phyloP scores from a whole-genome alignment of 108 stramenopile genomes.

The Nannochloropsis oceanica region DNA sequence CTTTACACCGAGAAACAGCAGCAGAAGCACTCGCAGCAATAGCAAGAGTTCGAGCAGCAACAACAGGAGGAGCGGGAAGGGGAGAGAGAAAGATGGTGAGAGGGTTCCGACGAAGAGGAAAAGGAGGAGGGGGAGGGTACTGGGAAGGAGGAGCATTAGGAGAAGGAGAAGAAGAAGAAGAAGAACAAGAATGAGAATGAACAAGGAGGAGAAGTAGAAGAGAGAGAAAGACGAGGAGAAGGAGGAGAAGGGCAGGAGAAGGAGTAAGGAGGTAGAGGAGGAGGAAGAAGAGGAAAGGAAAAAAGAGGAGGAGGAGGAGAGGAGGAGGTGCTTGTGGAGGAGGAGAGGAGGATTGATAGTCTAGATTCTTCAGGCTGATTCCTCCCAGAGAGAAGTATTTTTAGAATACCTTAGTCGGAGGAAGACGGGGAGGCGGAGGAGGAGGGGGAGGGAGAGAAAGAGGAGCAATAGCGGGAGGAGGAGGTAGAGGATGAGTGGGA shows the following conservation, averaged over 20 bases:
- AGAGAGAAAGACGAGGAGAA: too few relatives aligned
- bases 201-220: too few relatives aligned
- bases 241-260: too few relatives aligned
- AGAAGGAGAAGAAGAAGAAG: too few relatives aligned
- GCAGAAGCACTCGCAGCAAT: too few relatives aligned
- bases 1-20: too few relatives aligned
- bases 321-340: not conserved
- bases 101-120: not conserved
- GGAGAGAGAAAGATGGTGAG: not conserved
- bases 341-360: not conserved
- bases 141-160: not conserved
- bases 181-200: too few relatives aligned
- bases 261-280: not conserved
- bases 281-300: not conserved
- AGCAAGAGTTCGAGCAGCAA: too few relatives aligned
- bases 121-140: not conserved
- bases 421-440: not conserved
- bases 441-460: constrained; percentile 1
- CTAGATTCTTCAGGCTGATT: not conserved
- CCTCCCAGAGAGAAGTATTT: not conserved
- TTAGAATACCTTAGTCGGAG: not conserved
- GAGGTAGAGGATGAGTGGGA: too few relatives aligned
- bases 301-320: not conserved
- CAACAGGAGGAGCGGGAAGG: too few relatives aligned
- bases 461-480: not conserved